Base-by-base conservation (phyloP, 345 rosid species). In the Raphanus raphanistrum region DNA sequence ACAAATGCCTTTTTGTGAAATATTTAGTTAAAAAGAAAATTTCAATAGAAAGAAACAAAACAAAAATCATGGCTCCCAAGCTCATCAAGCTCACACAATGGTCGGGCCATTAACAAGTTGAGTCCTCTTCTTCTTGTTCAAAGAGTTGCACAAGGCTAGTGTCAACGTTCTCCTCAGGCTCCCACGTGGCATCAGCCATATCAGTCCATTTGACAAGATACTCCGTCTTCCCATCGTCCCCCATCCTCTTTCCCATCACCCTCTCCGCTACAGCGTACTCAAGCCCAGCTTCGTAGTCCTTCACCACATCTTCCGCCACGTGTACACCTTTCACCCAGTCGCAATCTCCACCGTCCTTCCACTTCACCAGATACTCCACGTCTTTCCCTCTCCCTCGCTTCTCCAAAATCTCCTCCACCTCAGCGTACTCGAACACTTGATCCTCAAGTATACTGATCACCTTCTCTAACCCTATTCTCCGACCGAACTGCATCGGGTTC, bases 261-360 rank as follows among this genome's bases (percentile, higher is more conserved):
- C 67, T 80, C 78, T 92, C 97, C 0, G 94, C 98, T 81, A 92
- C 91, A 0, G 90, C 97, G 32, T 94, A 90, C 77, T 92, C 98
- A 29, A 94, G 45, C 48, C 97, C 97, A 2, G 85, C 93, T 82
- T 92, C 98, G 25, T 80, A 94, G 70, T 92, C 98, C 70, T 70
- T 72, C 32, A 83, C 88, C 68, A 94, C 81, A 86, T 94, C 96
- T 86, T 89, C 93, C 9, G 85, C 94, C 29, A 94, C 83, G 17
- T 86, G 73, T 48, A 58, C 70, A 0, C 78, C 84, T 70, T 87
- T 88, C 12, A 94, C 90, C 98, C 98, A 92, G 79, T 90, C 97
- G 43, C 86, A 86, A 68, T 86, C 91, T 16, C 80, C 81, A 61
- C 92, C 98, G 82, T 92, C 97, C 84, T 83, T 90, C 98, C 97